Evolutionary conservation across 129 eudicot genomes (phyloP), one percentile per base, ranked within the genome.

Genomic region (Saussurea involucrata): DNA sequence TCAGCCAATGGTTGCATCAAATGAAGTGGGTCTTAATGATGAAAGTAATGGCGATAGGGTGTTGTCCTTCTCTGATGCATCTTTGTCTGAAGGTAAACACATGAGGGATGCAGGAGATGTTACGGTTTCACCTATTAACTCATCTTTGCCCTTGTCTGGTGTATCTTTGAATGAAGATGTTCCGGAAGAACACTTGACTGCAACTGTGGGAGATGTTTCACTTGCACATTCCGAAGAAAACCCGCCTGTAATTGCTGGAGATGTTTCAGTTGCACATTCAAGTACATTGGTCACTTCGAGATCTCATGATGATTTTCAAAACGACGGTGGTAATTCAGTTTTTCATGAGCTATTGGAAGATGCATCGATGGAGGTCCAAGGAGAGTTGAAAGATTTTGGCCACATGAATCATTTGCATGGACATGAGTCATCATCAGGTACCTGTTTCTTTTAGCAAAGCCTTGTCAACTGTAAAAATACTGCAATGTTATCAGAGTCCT

Each of bases 341-440:
- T 68, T 36, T 55, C 8, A 69, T 49, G 88, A 80, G 78, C 74
- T 85, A 63, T 32, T 32, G 8, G 66, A 71, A 24, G 86, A 80
- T 24, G 53, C 55, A 27, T 27, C 76, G 63, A 32, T 77, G 77
- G 81, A 76, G 60, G 84, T 80, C 24, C 31, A 69, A 33, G 76
- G 21, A 63, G 84, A 61, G 69, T 55, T 70, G 25, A 69, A 80
- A 28, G 83, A 68, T 79, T 60, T 69, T 68, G 60, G 29, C 11
- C 64, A 53, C 24, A 31, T 68, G 66, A 73, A 81, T 71, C 61
- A 40, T 74, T 25, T 37, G 27, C 66, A 34, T 58, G 75, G 71
- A 66, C 78, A 24, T 1, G 78, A 76, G 73, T 70, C 80, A 46
- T 57, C 37, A 21, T 72, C 85, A 86, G 96, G 97, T 92, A 84